Conservation (phyloP, 2,329 filamentous ascomycete genomes). For the Calonectria leucothoes region DNA sequence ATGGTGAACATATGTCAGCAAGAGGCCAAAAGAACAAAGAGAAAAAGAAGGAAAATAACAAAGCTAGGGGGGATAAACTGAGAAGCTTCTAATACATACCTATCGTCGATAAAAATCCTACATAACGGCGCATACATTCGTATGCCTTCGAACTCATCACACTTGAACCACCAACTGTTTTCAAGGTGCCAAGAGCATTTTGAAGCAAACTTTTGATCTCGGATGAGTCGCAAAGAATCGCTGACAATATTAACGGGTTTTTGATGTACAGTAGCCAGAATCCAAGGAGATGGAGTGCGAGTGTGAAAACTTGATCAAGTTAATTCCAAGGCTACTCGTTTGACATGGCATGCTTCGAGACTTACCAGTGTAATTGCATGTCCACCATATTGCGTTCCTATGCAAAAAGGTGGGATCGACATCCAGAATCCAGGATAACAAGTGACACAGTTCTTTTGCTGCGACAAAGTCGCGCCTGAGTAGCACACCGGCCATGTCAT, state of each 20-base stretch:
- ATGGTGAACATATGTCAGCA: not conserved
- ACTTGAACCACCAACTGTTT: conserved; percentile 35
- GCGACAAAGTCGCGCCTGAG: conserved; percentile 38
- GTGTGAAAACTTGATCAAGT: conserved; percentile 38
- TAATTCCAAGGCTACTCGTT: not conserved
- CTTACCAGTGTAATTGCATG: conserved; percentile 46
- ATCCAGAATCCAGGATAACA: conserved; percentile 32
- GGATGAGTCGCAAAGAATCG: conserved; percentile 6
- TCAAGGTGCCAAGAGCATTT: conserved; percentile 24
- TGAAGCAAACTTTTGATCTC: conserved; percentile 28
- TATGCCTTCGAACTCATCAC: conserved; percentile 40
- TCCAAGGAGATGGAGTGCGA: conserved; percentile 41
- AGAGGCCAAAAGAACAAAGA: not conserved
- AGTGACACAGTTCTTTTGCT: conserved; percentile 28
- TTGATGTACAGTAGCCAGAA: conserved; percentile 40
- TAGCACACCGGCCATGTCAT: conserved; percentile 30
- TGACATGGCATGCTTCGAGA: not conserved
- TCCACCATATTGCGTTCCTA: conserved; percentile 46
- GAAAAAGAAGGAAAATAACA: no score
- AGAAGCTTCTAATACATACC: not conserved
- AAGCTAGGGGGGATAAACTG: not conserved
- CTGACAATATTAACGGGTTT: conserved; percentile 40
- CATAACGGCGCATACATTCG: conserved; percentile 26
- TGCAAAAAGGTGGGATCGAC: conserved; percentile 36
- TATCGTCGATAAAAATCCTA: not conserved